Evolutionary conservation across 2,329 filamentous ascomycete species (phyloP).

Genomic region (Pestalotiopsis sp.): DNA sequence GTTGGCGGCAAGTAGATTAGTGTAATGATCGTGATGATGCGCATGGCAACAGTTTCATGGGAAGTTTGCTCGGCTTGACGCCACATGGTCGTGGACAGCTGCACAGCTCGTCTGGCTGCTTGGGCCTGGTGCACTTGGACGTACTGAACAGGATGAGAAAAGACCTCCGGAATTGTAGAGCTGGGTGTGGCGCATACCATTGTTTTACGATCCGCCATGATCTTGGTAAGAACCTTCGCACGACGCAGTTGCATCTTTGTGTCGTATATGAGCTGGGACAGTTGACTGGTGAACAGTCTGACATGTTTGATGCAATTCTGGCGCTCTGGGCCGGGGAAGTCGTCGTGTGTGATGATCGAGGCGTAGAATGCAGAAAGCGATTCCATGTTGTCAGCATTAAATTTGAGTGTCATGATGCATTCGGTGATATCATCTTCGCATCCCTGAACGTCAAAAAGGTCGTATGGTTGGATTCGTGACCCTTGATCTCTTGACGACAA

Average conservation of each 20-base stretch:
- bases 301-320: conserved; percentile 21
- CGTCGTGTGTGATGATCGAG: conserved; percentile 17
- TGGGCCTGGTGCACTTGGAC: conserved; percentile 28
- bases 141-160: background rate
- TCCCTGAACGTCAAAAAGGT: too few species aligned
- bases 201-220: conserved; percentile 34
- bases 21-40: conserved; percentile 7
- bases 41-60: conserved; percentile 28
- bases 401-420: conserved; percentile 33
- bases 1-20: conserved; percentile 4
- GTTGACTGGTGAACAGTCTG: conserved; percentile 21
- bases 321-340: conserved; percentile 19
- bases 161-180: too few species aligned
- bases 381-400: conserved; percentile 34
- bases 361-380: conserved; percentile 26
- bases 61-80: conserved; percentile 19
- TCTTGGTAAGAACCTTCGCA: conserved; percentile 32
- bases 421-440: too few species aligned
- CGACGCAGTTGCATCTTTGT: conserved; percentile 35
- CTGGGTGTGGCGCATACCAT: conserved; percentile 14
- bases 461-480: too few species aligned
- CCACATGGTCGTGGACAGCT: conserved; percentile 25
- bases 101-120: conserved; percentile 26
- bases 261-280: conserved; percentile 35
- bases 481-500: too few species aligned